Evolutionary conservation across 257 asterid species (phyloP).

Genomic region (Plantago elongata): DNA sequence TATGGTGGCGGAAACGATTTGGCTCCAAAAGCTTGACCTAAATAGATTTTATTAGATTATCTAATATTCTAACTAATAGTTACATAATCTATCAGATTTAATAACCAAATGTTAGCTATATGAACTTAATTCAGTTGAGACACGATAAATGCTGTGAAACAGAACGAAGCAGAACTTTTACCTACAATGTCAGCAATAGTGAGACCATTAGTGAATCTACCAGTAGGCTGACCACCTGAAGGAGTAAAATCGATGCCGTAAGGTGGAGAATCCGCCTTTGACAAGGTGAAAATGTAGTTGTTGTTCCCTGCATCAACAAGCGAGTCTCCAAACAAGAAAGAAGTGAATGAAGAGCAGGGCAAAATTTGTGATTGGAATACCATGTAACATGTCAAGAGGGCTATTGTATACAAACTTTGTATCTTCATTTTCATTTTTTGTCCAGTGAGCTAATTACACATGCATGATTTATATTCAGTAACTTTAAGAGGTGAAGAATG

Average conservation of each 20-base stretch:
- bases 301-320: constrained; percentile 50
- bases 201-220: constrained; percentile 55
- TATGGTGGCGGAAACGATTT: constrained; percentile 49
- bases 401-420: neutral
- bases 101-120: neutral
- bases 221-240: constrained; percentile 46
- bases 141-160: neutral
- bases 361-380: constrained; percentile 12
- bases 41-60: too few species aligned
- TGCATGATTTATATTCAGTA: constrained; percentile 8
- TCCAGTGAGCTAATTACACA: neutral
- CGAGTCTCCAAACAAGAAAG: constrained; percentile 52
- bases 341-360: constrained; percentile 25
- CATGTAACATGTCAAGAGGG: neutral
- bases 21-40: constrained; percentile 43
- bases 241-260: constrained; percentile 52
- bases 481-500: neutral
- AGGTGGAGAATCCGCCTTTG: constrained; percentile 52
- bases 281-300: constrained; percentile 40
- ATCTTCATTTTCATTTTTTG: constrained; percentile 3
- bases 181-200: constrained; percentile 51
- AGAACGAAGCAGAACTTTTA: constrained; percentile 2
- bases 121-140: neutral
- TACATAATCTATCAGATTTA: too few species aligned
- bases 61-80: too few species aligned